Base-by-base conservation (phyloP, 2,329 filamentous ascomycete genomes). In the Exophiala mesophila region DNA sequence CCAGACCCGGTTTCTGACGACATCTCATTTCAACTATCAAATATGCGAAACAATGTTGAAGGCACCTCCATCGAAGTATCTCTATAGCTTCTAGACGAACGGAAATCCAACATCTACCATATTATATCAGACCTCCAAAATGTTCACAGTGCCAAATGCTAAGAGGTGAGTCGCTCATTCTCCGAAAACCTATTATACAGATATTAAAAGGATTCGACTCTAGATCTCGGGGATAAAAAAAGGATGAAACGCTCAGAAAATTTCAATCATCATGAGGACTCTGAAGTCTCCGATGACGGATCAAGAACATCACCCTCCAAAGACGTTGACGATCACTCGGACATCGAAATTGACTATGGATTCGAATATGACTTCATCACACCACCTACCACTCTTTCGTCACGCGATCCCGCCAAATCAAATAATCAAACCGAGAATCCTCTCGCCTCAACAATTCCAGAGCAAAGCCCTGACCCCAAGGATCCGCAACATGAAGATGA, bases 361-460 rank as follows among this genome's bases (percentile, higher is more conserved):
- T 55, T 55, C 39, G 43, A 53, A 17, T 55, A 55, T 35, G 52
- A 55, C 16, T 51, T 53, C 36, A 43, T 55, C 19, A 21, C 48
- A 5, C 44, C 40, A n/a, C 7, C 5, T 20, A 8, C 29, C 6
- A n/a, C 10, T 7, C 7, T 13, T 12, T 17, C 17, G 20, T 13
- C 16, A 13, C 7, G 10, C 20, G 15, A 34, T 9, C 13, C 17
- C 6, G 6, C 29, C 7, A 32, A 6, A 8, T 17, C 29, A 32
- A 17, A 7, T 13, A 13, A 7, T 15, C 7, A 7, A 32, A 6
- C 23, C 23, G 23, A 26, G 6, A 6, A 26, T 12, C 7, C 6
- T 26, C 23, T 7, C 6, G 23, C 23, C 6, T 12, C 23, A 26
- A 12, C 23, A 6, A 16, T n/a, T 3, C 29, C 13, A 31, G 26